These are phyloP conservation scores for Erigeron canadensis DNA, from an alignment of 129 eudicot genomes.

Conservation along the genomic window DNA sequence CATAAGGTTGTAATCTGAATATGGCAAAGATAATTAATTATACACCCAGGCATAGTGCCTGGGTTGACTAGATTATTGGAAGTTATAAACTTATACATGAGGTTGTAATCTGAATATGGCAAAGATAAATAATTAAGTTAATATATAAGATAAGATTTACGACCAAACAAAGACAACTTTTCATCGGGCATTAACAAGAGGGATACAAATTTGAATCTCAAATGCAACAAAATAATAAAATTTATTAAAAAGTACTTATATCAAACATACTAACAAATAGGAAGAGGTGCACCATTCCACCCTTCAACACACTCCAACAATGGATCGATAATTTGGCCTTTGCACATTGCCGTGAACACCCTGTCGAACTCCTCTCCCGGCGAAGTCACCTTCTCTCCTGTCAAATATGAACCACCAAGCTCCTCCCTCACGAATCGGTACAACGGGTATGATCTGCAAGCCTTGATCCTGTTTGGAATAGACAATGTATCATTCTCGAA, in stretches of 20 bases:
- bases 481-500: constrained; percentile 37
- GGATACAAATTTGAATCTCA: constrained; percentile 15
- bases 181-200: constrained; percentile 9
- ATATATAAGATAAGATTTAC: constrained; percentile 23
- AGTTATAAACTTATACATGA: no score
- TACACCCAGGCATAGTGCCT: no score
- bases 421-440: constrained; percentile 38
- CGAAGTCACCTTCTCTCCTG: constrained; percentile 40
- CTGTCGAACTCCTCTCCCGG: constrained; percentile 46
- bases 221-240: constrained; percentile 6
- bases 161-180: constrained; percentile 10
- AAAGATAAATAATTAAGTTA: constrained; percentile 3
- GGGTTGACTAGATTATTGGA: no score
- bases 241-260: not conserved
- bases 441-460: constrained; percentile 43
- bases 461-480: constrained; percentile 51
- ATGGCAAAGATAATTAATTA: not conserved
- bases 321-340: constrained; percentile 37
- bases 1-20: not conserved
- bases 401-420: constrained; percentile 32
- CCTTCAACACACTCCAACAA: constrained; percentile 44
- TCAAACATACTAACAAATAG: constrained; percentile 32
- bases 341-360: constrained; percentile 38
- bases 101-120: not conserved
- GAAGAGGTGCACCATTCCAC: constrained; percentile 43